A percentile compares a stretch with the other conserved stretches of the same genome.
These are phyloP conservation scores for Blastobotrys apis DNA, from an alignment of 1,139 yeast species.

Conservation along the genomic window DNA sequence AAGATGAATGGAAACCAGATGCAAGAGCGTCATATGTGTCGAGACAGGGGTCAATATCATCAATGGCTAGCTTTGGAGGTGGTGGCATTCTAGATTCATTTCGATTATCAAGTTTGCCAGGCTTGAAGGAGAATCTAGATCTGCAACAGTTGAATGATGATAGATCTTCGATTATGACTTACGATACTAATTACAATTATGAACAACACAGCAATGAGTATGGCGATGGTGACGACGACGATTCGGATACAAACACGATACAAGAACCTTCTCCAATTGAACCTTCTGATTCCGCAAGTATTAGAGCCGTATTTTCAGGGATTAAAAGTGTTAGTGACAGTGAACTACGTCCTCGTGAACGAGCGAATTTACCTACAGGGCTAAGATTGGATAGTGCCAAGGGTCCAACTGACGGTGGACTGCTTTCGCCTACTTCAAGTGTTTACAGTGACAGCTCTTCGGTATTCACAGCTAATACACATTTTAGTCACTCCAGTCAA, in stretches of 20 bases:
- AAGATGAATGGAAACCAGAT: slow-evolving; percentile 18
- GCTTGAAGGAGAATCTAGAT: slow-evolving; percentile 7
- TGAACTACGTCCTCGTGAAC: not conserved
- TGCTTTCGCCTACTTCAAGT: slow-evolving; percentile 6
- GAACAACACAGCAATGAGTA: slow-evolving; percentile 1
- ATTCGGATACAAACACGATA: slow-evolving; percentile 2
- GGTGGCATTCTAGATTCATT: slow-evolving; percentile 32
- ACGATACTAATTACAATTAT: not conserved
- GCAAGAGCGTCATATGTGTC: slow-evolving; percentile 13
- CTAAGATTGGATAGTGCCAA: not conserved
- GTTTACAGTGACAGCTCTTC: slow-evolving; percentile 9
- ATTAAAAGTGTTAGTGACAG: too few species aligned
- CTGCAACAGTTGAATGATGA: not conserved
- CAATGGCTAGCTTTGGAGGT: slow-evolving; percentile 16
- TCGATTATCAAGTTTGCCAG: slow-evolving; percentile 27
- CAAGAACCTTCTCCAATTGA: slow-evolving; percentile 12
- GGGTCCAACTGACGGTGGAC: slow-evolving; percentile 1
- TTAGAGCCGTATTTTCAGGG: not conserved
- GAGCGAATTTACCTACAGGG: not conserved
- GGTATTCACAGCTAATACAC: slow-evolving; percentile 7
- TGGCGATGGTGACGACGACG: slow-evolving; percentile 9
- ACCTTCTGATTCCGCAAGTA: slow-evolving; percentile 8
- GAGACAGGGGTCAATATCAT: slow-evolving; percentile 16
- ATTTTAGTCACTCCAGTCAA: slow-evolving; percentile 6
- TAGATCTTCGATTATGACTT: slow-evolving; percentile 5